Evolutionary conservation across 2,329 filamentous ascomycete genomes (phyloP).

Genomic region (Colletotrichum eleusines): DNA sequence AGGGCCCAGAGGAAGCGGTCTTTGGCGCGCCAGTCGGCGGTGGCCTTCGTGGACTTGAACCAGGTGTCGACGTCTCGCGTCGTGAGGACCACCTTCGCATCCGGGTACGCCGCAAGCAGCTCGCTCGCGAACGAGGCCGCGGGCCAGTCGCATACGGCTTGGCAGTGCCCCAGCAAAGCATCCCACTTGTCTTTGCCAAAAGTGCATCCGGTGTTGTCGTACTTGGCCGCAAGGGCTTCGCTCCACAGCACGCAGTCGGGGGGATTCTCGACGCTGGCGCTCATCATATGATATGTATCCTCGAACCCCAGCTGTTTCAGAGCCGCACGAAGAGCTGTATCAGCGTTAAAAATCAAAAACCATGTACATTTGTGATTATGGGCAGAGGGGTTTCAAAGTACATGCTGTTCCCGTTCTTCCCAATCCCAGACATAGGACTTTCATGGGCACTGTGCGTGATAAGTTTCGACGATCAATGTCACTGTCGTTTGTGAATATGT

Average conservation of each 20-base stretch:
- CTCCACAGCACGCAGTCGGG: constrained; percentile 72
- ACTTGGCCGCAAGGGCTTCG: constrained; percentile 71
- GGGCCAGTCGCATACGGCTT: constrained; percentile 46
- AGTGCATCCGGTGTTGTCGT: constrained; percentile 44
- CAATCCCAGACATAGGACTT: constrained; percentile 76
- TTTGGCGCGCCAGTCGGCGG: constrained; percentile 48
- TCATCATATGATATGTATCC: constrained; percentile 40
- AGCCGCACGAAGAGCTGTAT: constrained; percentile 52
- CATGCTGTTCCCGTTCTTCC: constrained; percentile 79
- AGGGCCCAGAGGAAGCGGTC: constrained; percentile 42
- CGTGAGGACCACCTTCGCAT: constrained; percentile 51
- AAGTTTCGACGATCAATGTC: constrained; percentile 76
- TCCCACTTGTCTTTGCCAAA: constrained; percentile 50
- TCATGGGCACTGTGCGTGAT: constrained; percentile 77
- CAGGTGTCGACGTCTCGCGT: constrained; percentile 49
- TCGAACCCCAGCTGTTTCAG: constrained; percentile 37
- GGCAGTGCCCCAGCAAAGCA: constrained; percentile 47
- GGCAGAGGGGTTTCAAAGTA: constrained; percentile 54
- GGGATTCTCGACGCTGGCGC: constrained; percentile 29
- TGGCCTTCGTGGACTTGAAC: constrained; percentile 44
- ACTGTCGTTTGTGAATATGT: constrained; percentile 74
- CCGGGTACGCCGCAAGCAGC: constrained; percentile 49
- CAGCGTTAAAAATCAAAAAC: neutral
- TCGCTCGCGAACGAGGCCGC: constrained; percentile 41
- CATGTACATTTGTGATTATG: neutral